Percentiles rank a stretch among this genome's conserved stretches.
phyloP scores from a whole-genome alignment of 202 grass and related monocot species.

The Schoenoplectus triqueter region DNA sequence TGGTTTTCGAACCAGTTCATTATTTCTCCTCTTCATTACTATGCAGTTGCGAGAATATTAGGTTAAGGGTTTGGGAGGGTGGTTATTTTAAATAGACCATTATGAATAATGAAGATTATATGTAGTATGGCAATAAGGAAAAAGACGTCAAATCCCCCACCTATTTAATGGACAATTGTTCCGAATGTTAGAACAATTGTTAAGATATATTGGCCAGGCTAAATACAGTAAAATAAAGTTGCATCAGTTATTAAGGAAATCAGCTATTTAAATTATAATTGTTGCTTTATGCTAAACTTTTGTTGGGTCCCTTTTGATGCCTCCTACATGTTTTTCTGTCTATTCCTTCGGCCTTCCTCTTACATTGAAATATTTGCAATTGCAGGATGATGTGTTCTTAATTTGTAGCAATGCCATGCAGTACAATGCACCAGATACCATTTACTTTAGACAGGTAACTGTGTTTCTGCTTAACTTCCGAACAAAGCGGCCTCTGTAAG shows the following conservation, averaged over 20 bases:
- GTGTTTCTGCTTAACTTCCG: neutral
- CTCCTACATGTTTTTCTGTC: slow-evolving; percentile 2
- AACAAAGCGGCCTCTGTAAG: neutral
- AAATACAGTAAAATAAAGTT: slow-evolving; percentile 28
- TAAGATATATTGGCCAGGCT: slow-evolving; percentile 1
- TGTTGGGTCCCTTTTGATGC: neutral
- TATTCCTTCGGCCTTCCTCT: slow-evolving; percentile 3
- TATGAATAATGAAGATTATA: neutral
- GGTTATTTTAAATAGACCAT: slow-evolving; percentile 6
- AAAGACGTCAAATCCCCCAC: neutral
- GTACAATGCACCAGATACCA: slow-evolving; percentile 96
- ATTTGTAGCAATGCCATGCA: slow-evolving; percentile 99
- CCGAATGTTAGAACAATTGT: slow-evolving; percentile 8
- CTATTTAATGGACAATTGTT: slow-evolving; percentile 9
- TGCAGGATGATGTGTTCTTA: slow-evolving; percentile 99
- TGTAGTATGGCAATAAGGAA: neutral
- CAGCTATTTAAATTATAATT: slow-evolving; percentile 1
- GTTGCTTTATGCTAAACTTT: neutral
- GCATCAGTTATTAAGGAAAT: slow-evolving; percentile 2
- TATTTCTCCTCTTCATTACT: neutral
- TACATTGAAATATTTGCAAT: slow-evolving; percentile 37
- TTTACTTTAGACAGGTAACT: slow-evolving; percentile 94
- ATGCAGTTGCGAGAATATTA: neutral
- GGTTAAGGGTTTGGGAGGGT: neutral
- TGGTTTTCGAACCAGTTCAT: neutral